Evolutionary conservation across 2,329 filamentous ascomycete genomes (phyloP).

Genomic region (Arthrobotrys conoides): DNA sequence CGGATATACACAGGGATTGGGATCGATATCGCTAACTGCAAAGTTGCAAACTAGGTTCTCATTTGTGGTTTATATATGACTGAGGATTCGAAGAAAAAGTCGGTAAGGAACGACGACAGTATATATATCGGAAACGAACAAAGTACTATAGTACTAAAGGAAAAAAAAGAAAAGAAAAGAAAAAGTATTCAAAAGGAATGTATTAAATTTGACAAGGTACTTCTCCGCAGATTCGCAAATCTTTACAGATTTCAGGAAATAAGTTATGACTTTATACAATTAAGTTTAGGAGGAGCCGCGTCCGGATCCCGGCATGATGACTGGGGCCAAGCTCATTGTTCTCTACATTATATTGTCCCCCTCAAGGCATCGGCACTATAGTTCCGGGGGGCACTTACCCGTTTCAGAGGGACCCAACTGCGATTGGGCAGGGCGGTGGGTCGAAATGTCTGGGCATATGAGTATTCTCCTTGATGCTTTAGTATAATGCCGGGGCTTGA

Average conservation of each 20-base stretch:
- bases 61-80: neutral
- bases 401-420: neutral
- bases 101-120: neutral
- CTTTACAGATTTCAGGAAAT: slow-evolving; percentile 17
- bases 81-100: neutral
- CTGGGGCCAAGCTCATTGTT: slow-evolving; percentile 1
- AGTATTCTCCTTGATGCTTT: neutral
- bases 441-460: slow-evolving; percentile 21
- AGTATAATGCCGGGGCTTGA: neutral
- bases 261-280: slow-evolving; percentile 7
- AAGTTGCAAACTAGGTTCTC: slow-evolving; percentile 24
- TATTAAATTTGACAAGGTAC: slow-evolving; percentile 2
- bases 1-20: neutral
- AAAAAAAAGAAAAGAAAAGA: neutral
- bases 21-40: no score
- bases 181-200: slow-evolving; percentile 4
- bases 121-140: neutral
- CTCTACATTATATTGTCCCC: neutral
- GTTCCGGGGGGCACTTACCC: slow-evolving; percentile 19
- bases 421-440: slow-evolving; percentile 1
- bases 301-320: neutral
- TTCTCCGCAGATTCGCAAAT: slow-evolving; percentile 20
- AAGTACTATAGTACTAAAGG: no score
- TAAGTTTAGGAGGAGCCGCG: slow-evolving; percentile 9
- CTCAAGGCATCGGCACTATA: slow-evolving; percentile 1